Conservation (phyloP, 1,284 basidiomycete genomes). For the Fistulinella cinereoalba region DNA sequence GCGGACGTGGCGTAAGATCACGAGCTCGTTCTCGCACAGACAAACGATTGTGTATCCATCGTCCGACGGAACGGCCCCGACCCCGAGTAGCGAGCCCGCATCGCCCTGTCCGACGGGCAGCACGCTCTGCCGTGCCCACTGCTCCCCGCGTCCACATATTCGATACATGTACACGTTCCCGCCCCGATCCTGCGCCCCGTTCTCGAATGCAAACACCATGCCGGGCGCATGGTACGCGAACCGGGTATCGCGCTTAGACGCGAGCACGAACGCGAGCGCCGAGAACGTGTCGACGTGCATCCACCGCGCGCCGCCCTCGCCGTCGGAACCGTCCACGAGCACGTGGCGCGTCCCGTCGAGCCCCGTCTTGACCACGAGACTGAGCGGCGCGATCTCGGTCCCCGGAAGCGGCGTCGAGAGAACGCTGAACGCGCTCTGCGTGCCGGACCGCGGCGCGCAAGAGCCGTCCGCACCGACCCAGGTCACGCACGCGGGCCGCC, state of each 20-base stretch:
- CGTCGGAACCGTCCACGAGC: conserved; percentile 33
- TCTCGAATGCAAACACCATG: conserved; percentile 79
- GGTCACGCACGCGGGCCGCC: conserved; percentile 55
- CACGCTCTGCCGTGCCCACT: conserved; percentile 76
- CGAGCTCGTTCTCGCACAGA: conserved; percentile 75
- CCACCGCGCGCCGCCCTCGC: conserved; percentile 53
- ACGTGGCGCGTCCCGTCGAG: conserved; percentile 80
- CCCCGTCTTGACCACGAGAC: conserved; percentile 71
- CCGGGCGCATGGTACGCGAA: conserved; percentile 69
- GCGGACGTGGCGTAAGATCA: conserved; percentile 54
- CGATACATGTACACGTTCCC: conserved; percentile 87
- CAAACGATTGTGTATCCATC: conserved; percentile 53
- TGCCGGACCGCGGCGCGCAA: conserved; percentile 37
- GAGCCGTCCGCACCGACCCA: conserved; percentile 60
- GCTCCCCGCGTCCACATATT: conserved; percentile 44
- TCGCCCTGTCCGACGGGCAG: conserved; percentile 66
- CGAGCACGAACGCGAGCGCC: conserved; percentile 90
- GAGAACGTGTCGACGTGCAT: conserved; percentile 77
- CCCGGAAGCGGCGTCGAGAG: conserved; percentile 66
- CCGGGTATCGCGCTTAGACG: conserved; percentile 86
- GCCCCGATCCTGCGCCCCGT: conserved; percentile 58
- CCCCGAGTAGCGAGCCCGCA: conserved; percentile 77
- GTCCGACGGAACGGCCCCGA: conserved; percentile 47
- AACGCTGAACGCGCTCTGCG: conserved; percentile 47
- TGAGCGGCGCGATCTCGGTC: conserved; percentile 35